Evolutionary conservation across 2,329 filamentous ascomycete genomes (phyloP).

Genomic region (Fusarium siculi): DNA sequence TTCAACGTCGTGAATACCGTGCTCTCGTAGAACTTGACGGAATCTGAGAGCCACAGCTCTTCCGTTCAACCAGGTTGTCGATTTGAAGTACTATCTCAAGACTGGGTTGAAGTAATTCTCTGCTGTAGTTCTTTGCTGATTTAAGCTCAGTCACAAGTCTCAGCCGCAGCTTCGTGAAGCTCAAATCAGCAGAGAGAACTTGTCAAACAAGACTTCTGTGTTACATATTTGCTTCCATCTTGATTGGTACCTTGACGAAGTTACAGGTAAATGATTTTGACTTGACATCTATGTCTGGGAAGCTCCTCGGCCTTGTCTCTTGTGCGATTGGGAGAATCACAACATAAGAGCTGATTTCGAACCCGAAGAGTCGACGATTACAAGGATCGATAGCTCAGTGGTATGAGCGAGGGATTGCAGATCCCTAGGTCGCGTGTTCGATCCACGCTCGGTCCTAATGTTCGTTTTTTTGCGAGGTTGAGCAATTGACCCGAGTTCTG

Average conservation of each 20-base stretch:
- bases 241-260: not conserved
- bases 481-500: no score
- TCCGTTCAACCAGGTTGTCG: not conserved
- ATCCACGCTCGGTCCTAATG: slow-evolving; percentile 36
- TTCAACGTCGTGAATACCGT: not conserved
- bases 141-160: no score
- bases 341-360: fast-evolving
- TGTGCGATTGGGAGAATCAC: fast-evolving
- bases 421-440: slow-evolving; percentile 42
- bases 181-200: no score
- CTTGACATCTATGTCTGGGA: not conserved
- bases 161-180: no score
- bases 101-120: not conserved
- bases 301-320: not conserved
- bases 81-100: no score
- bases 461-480: not conserved
- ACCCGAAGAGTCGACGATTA: fast-evolving
- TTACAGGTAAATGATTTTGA: not conserved
- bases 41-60: not conserved
- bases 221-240: not conserved
- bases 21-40: not conserved
- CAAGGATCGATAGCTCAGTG: slow-evolving; percentile 40
- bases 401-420: slow-evolving; percentile 42
- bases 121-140: no score
- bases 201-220: no score